Evolutionary conservation across 2,329 filamentous ascomycete species (phyloP).

Genomic region (Ilyonectria sp.): DNA sequence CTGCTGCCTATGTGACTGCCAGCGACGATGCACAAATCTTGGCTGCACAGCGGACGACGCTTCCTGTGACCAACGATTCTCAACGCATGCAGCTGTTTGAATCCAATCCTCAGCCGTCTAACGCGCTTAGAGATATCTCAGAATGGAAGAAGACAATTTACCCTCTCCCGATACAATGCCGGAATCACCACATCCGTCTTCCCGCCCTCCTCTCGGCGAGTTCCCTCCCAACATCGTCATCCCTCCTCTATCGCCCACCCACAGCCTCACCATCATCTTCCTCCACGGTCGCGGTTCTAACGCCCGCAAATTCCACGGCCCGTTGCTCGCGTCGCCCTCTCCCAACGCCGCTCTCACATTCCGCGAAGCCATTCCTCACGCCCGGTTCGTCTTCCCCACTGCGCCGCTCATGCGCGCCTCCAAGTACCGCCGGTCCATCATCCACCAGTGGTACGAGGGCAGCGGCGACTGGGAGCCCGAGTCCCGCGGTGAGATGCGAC

Average conservation of each 20-base stretch:
- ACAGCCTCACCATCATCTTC: constrained; percentile 63
- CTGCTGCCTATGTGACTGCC: neutral
- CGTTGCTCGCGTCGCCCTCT: constrained; percentile 54
- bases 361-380: constrained; percentile 55
- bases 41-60: too few species aligned
- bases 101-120: neutral
- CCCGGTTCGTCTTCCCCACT: constrained; percentile 67
- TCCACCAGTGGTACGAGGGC: constrained; percentile 56
- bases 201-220: constrained; percentile 34
- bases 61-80: neutral
- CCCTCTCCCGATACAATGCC: neutral
- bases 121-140: neutral
- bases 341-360: constrained; percentile 40
- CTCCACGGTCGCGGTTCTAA: constrained; percentile 66
- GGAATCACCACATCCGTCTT: neutral
- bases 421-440: constrained; percentile 51
- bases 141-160: neutral
- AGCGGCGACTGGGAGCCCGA: constrained; percentile 54
- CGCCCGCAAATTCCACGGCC: constrained; percentile 56
- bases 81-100: neutral
- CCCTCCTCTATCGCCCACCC: constrained; percentile 47
- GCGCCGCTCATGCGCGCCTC: constrained; percentile 56
- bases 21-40: neutral
- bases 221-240: constrained; percentile 43
- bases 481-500: constrained; percentile 54